Base-by-base conservation (phyloP, 345 rosid species). In the Salix arbutifolia region DNA sequence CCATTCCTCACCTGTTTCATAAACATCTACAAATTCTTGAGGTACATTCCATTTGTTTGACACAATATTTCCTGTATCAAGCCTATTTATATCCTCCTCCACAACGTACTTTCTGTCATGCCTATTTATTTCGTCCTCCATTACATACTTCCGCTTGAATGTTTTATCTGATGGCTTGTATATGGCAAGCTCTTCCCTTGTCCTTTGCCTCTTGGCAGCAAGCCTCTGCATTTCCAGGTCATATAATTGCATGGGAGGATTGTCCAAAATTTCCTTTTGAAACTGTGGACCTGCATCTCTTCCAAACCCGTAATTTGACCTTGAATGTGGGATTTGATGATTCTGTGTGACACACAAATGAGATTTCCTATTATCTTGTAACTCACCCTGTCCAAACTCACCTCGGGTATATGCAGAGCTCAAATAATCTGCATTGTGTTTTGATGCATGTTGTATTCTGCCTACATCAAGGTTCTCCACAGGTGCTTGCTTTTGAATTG, bases 291-390 rank as follows among this genome's bases (percentile, higher is more conserved):
- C 84, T 38, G 83, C 80, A 52, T 76, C 83, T 83, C 86, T 79
- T 69, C 81, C 85, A 78, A 81, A 83, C 81, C 78, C 85, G 76
- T 79, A 71, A 82, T 83, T 79, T 52, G 85, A 70, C 75, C 87
- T 84, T 58, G 78, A 65, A 81, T 85, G 76, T 71, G 86, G 82
- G 67, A 60, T 52, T 56, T 81, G 84, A 62, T 50, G 80, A 76
- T 71, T 80, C 48, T 73, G 74, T 53, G 66, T 58, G 38, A 72
- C 68, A 61, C 77, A 85, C 71, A 81, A 73, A 69, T 65, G 78
- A 35, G 84, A 72, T 67, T 71, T 33, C 67, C 77, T 83, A 78
- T 72, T 75, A 26, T 84, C 81, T 77, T 19, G 83, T 25, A 82
- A 71, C 40, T 68, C 70, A 71, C 81, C 77, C 81, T 82, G 85